phyloP scores from a whole-genome alignment of 2,329 filamentous ascomycete species.

The Xylariaceae sp. region DNA sequence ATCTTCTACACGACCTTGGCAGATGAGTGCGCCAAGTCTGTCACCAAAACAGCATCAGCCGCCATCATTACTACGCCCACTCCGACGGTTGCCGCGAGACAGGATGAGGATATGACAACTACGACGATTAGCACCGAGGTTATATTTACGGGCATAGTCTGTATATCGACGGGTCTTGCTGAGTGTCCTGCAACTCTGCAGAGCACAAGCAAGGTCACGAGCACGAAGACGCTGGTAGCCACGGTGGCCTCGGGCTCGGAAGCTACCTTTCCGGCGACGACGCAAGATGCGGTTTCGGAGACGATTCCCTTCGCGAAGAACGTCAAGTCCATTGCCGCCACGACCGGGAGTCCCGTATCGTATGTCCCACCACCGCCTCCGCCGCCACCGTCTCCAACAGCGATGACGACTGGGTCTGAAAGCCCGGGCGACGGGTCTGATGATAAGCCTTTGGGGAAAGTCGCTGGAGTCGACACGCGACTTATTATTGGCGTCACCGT shows the following conservation, averaged over 20 bases:
- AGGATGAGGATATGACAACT: slow-evolving; percentile 39
- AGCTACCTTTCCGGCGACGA: slow-evolving; percentile 50
- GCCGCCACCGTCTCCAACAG: slow-evolving; percentile 41
- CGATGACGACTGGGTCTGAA: not conserved
- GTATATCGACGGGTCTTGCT: slow-evolving; percentile 49
- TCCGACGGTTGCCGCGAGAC: slow-evolving; percentile 26
- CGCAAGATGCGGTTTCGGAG: slow-evolving; percentile 40
- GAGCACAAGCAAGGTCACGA: slow-evolving; percentile 48
- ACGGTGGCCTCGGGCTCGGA: slow-evolving; percentile 47
- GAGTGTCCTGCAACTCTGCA: slow-evolving; percentile 61
- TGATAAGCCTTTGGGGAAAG: slow-evolving; percentile 29
- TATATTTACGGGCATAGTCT: slow-evolving; percentile 54
- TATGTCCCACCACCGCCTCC: slow-evolving; percentile 48
- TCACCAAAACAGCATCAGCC: slow-evolving; percentile 34
- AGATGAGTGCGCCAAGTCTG: slow-evolving; percentile 48
- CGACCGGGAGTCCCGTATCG: slow-evolving; percentile 53
- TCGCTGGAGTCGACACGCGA: slow-evolving; percentile 49
- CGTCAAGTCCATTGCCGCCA: slow-evolving; percentile 45
- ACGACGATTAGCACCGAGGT: slow-evolving; percentile 50
- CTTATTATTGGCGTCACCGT: slow-evolving; percentile 57
- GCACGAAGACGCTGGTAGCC: slow-evolving; percentile 49
- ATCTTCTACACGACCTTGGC: slow-evolving; percentile 61
- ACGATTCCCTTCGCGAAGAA: slow-evolving; percentile 52
- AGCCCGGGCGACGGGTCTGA: slow-evolving; percentile 28
- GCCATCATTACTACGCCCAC: slow-evolving; percentile 26